Evolutionary conservation across 1,284 basidiomycete species (phyloP).

Genomic region (Athelia psychrophila): DNA sequence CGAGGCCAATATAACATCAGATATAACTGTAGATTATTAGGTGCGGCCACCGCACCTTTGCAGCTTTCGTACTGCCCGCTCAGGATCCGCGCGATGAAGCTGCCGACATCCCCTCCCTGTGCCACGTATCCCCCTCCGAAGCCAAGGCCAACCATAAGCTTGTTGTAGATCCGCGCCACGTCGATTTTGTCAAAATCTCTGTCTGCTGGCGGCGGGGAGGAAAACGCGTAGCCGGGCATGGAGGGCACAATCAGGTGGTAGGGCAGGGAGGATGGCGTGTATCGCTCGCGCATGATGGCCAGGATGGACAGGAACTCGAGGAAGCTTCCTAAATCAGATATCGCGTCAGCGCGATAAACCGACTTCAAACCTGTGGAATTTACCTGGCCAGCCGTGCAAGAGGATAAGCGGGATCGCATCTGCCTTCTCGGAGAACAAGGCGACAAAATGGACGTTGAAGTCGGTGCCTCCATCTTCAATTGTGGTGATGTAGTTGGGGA

Average conservation of each 20-base stretch:
- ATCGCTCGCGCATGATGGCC: not conserved
- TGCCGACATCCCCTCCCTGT: not conserved
- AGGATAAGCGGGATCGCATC: conserved; percentile 9
- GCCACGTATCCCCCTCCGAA: not conserved
- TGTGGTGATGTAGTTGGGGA: conserved; percentile 6
- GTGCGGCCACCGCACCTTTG: not conserved
- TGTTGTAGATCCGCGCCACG: not conserved
- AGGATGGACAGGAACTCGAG: not conserved
- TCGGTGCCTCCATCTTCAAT: conserved; percentile 2
- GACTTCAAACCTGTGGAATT: too few relatives aligned
- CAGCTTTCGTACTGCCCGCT: not conserved
- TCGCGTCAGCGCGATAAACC: not conserved
- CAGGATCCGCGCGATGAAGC: not conserved
- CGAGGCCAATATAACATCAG: too few relatives aligned
- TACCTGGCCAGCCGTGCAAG: conserved; percentile 9
- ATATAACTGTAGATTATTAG: too few relatives aligned
- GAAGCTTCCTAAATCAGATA: not conserved
- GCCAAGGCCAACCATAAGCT: conserved; percentile 1
- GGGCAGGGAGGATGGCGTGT: not conserved
- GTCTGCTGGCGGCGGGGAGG: not conserved
- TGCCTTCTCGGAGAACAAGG: conserved; percentile 6
- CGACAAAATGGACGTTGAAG: conserved; percentile 7
- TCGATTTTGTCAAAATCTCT: not conserved
- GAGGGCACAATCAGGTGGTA: conserved; percentile 1
- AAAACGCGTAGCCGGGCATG: conserved; percentile 1